Conservation (phyloP, 257 asterid genomes). For the Fraxinus cuspidata region DNA sequence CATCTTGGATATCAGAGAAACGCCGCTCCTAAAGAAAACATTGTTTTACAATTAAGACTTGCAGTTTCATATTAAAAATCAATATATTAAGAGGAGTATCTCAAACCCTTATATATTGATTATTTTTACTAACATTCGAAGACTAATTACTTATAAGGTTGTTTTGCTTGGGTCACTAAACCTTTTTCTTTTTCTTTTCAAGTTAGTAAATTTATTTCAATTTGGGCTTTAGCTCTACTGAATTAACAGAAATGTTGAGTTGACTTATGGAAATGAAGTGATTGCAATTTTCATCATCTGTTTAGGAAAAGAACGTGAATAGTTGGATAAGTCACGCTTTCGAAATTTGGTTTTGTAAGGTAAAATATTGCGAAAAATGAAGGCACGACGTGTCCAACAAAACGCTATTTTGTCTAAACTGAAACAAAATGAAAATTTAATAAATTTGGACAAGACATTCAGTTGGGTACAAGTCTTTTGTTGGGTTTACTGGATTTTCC, state of each 20-base stretch:
- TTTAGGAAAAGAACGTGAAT: too few species aligned
- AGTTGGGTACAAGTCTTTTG: background rate
- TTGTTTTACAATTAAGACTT: too few species aligned
- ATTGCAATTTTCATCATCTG: too few species aligned
- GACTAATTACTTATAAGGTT: background rate
- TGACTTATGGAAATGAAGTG: background rate
- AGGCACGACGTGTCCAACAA: background rate
- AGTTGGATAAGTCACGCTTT: background rate
- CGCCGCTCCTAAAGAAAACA: background rate
- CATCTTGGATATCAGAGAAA: background rate
- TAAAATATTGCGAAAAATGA: too few species aligned
- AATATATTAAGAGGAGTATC: too few species aligned
- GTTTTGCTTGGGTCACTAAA: background rate
- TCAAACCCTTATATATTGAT: too few species aligned
- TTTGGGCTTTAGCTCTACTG: background rate
- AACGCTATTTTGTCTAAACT: background rate
- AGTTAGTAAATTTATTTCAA: background rate
- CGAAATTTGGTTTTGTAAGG: background rate
- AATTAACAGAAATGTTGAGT: background rate
- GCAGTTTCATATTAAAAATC: too few species aligned
- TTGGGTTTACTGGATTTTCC: background rate
- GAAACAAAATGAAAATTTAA: background rate
- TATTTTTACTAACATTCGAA: too few species aligned
- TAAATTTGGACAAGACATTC: background rate
- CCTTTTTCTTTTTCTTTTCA: background rate